Conservation (phyloP, 306 rosid genomes). For the Prinsepia uniflora region DNA sequence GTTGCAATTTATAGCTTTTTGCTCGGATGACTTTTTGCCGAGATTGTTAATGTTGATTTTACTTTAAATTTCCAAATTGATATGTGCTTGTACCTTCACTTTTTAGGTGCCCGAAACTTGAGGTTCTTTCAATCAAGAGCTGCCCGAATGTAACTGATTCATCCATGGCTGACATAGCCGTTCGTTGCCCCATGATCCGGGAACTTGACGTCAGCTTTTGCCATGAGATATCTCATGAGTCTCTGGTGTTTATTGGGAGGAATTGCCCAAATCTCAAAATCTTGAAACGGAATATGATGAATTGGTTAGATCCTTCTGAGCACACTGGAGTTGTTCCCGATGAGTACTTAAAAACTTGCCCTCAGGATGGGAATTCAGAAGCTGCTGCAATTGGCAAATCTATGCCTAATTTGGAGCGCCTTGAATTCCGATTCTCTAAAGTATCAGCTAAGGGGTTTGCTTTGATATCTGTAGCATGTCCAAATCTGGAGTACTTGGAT, state of each 20-base stretch:
- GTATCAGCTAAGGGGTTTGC: conserved; percentile 56
- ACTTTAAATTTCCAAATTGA: not conserved
- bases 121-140: conserved; percentile 72
- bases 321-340: conserved; percentile 66
- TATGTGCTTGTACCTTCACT: not conserved
- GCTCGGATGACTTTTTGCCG: too few species aligned
- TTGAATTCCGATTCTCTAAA: conserved; percentile 74
- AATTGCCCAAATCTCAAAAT: conserved; percentile 60
- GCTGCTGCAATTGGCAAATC: conserved; percentile 70
- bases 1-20: not conserved
- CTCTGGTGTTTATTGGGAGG: conserved; percentile 46
- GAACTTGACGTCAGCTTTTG: conserved; percentile 64
- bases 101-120: conserved; percentile 63
- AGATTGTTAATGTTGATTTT: not conserved
- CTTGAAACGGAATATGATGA: conserved; percentile 67
- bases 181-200: conserved; percentile 41
- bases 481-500: conserved; percentile 68
- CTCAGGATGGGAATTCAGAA: conserved; percentile 84
- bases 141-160: conserved; percentile 68
- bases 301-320: conserved; percentile 68
- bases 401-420: conserved; percentile 67
- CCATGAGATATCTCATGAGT: conserved; percentile 52
- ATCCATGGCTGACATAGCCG: conserved; percentile 52
- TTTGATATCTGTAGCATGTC: conserved; percentile 61
- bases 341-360: conserved; percentile 62